Conservation (phyloP, 495 filamentous ascomycete species). For the Podospora tetraspora region DNA sequence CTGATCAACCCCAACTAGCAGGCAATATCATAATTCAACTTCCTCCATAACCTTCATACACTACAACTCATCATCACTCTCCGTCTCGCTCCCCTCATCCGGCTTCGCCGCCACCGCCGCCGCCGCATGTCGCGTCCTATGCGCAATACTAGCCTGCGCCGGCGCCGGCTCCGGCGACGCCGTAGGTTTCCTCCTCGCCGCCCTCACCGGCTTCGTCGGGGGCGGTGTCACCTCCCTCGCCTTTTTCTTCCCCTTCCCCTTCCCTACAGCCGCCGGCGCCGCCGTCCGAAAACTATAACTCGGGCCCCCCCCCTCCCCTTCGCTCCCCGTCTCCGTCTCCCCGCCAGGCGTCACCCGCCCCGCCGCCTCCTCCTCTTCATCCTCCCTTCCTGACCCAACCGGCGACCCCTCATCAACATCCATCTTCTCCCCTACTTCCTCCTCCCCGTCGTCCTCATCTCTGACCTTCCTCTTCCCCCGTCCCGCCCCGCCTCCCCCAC, state of each 20-base stretch:
- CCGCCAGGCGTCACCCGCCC: constrained; percentile 31
- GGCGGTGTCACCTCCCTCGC: constrained; percentile 9
- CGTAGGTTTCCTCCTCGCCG: neutral
- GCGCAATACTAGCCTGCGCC: neutral
- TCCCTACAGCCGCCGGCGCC: neutral
- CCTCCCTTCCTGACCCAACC: neutral
- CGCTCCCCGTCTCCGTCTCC: constrained; percentile 38
- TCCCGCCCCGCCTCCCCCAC: too few relatives aligned
- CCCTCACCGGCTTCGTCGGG: neutral
- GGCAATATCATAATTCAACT: neutral
- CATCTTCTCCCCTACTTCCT: constrained; percentile 55
- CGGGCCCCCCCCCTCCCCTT: constrained; percentile 40
- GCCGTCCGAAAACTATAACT: constrained; percentile 2
- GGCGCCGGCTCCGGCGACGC: neutral
- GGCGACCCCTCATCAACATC: constrained; percentile 42
- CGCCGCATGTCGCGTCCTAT: neutral
- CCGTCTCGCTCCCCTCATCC: constrained; percentile 10
- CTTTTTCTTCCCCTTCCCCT: constrained; percentile 16
- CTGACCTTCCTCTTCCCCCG: neutral
- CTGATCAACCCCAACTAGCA: neutral
- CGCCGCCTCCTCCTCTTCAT: constrained; percentile 23
- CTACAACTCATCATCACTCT: constrained; percentile 13
- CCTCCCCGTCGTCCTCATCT: neutral
- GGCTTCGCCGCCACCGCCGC: neutral
- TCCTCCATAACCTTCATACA: neutral